These are phyloP conservation scores for Furcasterigmium sp. DNA, from an alignment of 2,329 filamentous ascomycete species.

Conservation along the genomic window DNA sequence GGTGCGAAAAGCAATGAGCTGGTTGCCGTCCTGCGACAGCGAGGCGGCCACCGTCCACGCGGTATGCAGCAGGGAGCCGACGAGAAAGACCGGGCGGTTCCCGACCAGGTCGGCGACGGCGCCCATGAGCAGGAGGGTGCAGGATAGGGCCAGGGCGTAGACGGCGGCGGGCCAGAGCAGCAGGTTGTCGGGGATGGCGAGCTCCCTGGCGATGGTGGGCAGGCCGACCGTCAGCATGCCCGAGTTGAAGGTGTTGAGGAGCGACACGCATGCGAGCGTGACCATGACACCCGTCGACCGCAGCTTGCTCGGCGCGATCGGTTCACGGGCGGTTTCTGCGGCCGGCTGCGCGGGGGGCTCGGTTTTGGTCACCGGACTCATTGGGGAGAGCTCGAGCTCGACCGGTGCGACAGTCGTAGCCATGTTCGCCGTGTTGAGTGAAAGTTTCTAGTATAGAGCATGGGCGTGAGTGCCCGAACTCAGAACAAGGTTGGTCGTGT, in stretches of 20 bases:
- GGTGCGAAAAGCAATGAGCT: conserved; percentile 30
- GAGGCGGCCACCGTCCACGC: conserved; percentile 27
- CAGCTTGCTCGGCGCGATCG: neutral
- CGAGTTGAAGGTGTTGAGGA: conserved; percentile 29
- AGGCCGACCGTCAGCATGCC: conserved; percentile 30
- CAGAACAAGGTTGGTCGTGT: no score
- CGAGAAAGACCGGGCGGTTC: conserved; percentile 24
- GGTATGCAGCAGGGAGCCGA: conserved; percentile 24
- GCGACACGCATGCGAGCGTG: conserved; percentile 26
- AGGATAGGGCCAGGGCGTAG: conserved; percentile 20
- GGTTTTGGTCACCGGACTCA: no score
- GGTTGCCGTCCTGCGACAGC: conserved; percentile 23
- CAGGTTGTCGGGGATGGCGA: conserved; percentile 21
- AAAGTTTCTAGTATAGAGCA: no score
- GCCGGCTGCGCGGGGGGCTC: no score
- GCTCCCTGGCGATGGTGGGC: conserved; percentile 29
- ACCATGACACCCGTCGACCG: conserved; percentile 16
- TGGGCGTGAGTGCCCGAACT: no score
- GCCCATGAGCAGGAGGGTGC: conserved; percentile 28
- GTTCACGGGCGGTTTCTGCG: no score
- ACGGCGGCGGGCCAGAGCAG: conserved; percentile 26
- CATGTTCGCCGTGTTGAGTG: no score
- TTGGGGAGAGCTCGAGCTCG: no score
- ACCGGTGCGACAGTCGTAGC: no score
- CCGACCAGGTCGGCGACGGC: conserved; percentile 31